Evolutionary conservation across 805 yeast genomes (phyloP).

Genomic region (Spathaspora passalidarum): DNA sequence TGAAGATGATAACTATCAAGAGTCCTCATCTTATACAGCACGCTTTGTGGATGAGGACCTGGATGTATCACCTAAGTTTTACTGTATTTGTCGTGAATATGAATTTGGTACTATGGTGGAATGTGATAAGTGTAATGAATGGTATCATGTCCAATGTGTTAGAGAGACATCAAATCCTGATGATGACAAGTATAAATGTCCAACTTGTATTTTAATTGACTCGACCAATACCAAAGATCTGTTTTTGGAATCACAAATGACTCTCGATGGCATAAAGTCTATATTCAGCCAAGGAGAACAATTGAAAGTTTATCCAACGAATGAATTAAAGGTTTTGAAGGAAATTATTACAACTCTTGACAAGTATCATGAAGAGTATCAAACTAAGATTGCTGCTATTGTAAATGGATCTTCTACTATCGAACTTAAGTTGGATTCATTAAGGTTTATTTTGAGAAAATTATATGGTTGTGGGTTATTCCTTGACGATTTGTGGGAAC

Average conservation of each 20-base stretch:
- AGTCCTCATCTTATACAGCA: conserved; percentile 22
- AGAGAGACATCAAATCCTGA: conserved; percentile 20
- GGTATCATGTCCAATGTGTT: conserved; percentile 67
- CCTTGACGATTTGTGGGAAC: conserved; percentile 19
- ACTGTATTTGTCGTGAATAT: conserved; percentile 60
- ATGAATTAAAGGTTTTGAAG: conserved; percentile 18
- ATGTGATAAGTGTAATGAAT: conserved; percentile 67
- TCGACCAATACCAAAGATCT: conserved; percentile 14
- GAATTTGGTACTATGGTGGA: conserved; percentile 66
- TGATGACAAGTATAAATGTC: conserved; percentile 27
- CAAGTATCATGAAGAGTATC: conserved; percentile 9
- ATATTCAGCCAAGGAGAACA: conserved; percentile 11
- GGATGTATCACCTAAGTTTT: conserved; percentile 22
- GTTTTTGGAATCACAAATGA: conserved; percentile 13
- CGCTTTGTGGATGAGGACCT: conserved; percentile 8
- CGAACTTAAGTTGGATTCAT: conserved; percentile 17
- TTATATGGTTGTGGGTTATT: conserved; percentile 29
- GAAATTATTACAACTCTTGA: conserved; percentile 13
- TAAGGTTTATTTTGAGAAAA: conserved; percentile 24
- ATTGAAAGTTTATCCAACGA: conserved; percentile 18
- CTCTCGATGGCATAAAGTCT: conserved; percentile 11
- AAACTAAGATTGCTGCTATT: conserved; percentile 5
- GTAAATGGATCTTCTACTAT: conserved; percentile 9
- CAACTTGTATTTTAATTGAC: conserved; percentile 27
- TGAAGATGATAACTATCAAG: conserved; percentile 23